Evolutionary conservation across 1,139 yeast species (phyloP), one percentile per base, ranked within the genome.

Genomic region (Diutina ranongensis): DNA sequence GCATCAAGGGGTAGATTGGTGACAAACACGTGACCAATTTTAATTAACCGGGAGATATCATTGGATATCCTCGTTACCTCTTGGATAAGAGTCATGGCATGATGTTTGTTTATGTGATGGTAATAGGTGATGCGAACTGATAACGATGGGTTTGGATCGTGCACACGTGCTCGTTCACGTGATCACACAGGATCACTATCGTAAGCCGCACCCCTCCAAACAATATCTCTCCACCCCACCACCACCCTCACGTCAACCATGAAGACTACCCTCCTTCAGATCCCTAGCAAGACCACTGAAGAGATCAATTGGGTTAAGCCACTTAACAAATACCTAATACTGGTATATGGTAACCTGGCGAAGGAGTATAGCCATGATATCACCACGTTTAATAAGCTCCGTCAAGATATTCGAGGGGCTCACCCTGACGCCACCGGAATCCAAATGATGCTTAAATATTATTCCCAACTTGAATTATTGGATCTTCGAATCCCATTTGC

Each of bases 381-480:
- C 45, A 58, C 61, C 32, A 58, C 68, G 12, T 71, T 86, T 52
- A 71, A 80, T 53, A 74, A 78, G 47, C 63, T 83, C 45, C 73
- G 95, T 49, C 75, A 68, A 52, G 86, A 81, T 55, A 65, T 79
- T 21, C 62, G 77, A 32, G 85, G 84, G 34, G 72, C 75, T 4
- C 68, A 70, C 49, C 71, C 75, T 40, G 83, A 77, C 53, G 54
- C 57, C 20, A 68, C 76, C 0, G 75, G 77, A 1, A 65, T 74
- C 18, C 53, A 75, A 51, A 63, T 82, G 45, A 71, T 83, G 51
- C 80, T 76, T 57, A 74, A 76, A 49, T 92, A 92, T 62, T 87
- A 82, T 57, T 85, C 87, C 27, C 94, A 84, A 59, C 60, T 92
- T 52, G 96, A 89, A 56, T 73, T 87, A 18, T 63, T 92, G 45